phyloP scores from a whole-genome alignment of 495 filamentous ascomycete genomes.

The Aspergillus taichungensis region DNA sequence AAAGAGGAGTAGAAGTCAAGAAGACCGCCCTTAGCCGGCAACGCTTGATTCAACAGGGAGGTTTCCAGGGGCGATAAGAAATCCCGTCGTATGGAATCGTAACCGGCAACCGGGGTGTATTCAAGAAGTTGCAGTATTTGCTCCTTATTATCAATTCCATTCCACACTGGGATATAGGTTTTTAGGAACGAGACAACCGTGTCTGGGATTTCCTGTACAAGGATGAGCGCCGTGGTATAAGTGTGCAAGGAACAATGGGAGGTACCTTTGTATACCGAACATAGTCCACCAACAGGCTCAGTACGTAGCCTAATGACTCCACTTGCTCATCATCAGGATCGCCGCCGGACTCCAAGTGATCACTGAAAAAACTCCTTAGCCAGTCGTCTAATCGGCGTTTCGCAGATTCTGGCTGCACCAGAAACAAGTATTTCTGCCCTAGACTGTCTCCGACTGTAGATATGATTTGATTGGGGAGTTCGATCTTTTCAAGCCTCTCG shows the following conservation, averaged over 20 bases:
- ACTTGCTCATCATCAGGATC: slow-evolving; percentile 39
- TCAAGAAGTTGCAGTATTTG: slow-evolving; percentile 56
- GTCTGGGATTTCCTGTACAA: slow-evolving; percentile 48
- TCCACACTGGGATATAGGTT: slow-evolving; percentile 56
- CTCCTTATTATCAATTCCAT: slow-evolving; percentile 52
- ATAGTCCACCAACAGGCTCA: slow-evolving; percentile 52
- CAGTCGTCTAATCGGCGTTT: slow-evolving; percentile 55
- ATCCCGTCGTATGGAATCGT: slow-evolving; percentile 36
- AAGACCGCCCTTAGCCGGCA: slow-evolving; percentile 44
- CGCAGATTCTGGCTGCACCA: slow-evolving; percentile 51
- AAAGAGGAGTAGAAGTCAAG: slow-evolving; percentile 65
- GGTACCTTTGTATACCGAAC: slow-evolving; percentile 55
- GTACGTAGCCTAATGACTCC: slow-evolving; percentile 38
- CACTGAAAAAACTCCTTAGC: slow-evolving; percentile 51
- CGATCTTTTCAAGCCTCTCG: slow-evolving; percentile 66
- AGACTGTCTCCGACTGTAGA: slow-evolving; percentile 68
- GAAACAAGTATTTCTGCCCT: slow-evolving; percentile 63
- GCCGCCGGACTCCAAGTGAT: slow-evolving; percentile 46
- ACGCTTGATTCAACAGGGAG: slow-evolving; percentile 42
- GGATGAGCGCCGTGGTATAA: slow-evolving; percentile 10
- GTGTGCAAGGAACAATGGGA: not conserved
- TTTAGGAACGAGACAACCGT: slow-evolving; percentile 55
- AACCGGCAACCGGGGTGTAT: slow-evolving; percentile 52
- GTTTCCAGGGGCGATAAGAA: slow-evolving; percentile 52
- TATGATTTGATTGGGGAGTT: slow-evolving; percentile 72